Evolutionary conservation across 2,329 filamentous ascomycete genomes (phyloP).

Genomic region (Alternaria angustiovoidea): DNA sequence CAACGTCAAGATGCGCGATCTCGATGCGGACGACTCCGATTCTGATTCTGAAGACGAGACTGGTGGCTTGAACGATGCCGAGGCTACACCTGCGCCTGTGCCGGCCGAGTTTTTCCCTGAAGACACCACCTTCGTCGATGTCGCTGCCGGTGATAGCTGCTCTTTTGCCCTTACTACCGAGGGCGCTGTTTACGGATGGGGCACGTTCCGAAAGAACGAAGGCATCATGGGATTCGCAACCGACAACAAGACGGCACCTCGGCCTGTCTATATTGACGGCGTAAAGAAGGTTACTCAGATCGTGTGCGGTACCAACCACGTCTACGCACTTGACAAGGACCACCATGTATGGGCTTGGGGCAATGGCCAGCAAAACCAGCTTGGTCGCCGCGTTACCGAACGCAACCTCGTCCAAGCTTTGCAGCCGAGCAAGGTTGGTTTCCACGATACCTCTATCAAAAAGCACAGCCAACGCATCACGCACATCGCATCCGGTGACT

Average conservation of each 20-base stretch:
- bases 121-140: conserved; percentile 70
- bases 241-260: conserved; percentile 47
- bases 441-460: conserved; percentile 53
- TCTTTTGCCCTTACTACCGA: conserved; percentile 79
- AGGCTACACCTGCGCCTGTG: conserved; percentile 72
- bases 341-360: conserved; percentile 76
- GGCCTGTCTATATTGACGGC: conserved; percentile 65
- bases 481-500: conserved; percentile 74
- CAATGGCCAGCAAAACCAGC: conserved; percentile 74
- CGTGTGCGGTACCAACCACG: conserved; percentile 73
- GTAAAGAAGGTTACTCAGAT: conserved; percentile 72
- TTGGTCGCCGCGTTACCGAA: conserved; percentile 71
- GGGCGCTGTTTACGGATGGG: conserved; percentile 83
- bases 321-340: conserved; percentile 71
- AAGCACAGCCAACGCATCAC: conserved; percentile 61
- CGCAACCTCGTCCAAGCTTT: conserved; percentile 64
- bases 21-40: conserved; percentile 59
- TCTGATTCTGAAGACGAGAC: conserved; percentile 61
- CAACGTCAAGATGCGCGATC: conserved; percentile 67
- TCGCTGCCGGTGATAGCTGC: conserved; percentile 77
- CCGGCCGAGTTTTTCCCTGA: conserved; percentile 64
- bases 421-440: conserved; percentile 64
- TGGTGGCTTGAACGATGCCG: conserved; percentile 74
- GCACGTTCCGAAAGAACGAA: conserved; percentile 77
- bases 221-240: conserved; percentile 71